Conservation (phyloP, 108 stramenopile species). For the Nitzschia palea region DNA sequence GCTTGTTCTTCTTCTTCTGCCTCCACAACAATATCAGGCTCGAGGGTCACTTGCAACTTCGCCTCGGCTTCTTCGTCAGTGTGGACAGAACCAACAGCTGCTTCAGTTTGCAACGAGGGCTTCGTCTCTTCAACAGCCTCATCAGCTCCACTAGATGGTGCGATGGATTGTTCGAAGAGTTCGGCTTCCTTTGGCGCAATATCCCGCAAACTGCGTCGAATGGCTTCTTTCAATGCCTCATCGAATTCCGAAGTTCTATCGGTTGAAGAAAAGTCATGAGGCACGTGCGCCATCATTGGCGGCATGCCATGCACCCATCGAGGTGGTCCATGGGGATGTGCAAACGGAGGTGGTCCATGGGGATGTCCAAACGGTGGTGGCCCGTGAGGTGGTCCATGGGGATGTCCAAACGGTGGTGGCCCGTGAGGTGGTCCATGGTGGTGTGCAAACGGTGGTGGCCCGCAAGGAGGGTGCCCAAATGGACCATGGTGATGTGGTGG, state of each 20-base stretch:
- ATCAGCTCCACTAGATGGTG: constrained; percentile 2
- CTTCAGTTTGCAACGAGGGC: not conserved
- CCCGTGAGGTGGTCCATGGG: not conserved
- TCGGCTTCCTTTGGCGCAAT: constrained; percentile 14
- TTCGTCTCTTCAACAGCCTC: constrained; percentile 2
- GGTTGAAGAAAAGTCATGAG: not conserved
- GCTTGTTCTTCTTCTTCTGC: not conserved
- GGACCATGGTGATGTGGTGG: not conserved
- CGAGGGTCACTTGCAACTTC: not conserved
- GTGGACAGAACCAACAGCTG: not conserved
- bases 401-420: not conserved
- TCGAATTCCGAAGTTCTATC: constrained; percentile 27
- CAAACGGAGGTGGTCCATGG: constrained; percentile 4
- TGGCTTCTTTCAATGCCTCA: constrained; percentile 52
- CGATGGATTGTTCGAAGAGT: constrained; percentile 5
- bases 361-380: not conserved
- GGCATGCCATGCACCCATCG: not conserved
- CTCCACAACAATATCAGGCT: not conserved
- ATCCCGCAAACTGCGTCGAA: constrained; percentile 57
- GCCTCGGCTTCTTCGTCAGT: not conserved
- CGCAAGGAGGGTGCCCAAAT: no score
- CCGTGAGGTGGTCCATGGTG: not conserved
- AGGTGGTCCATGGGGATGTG: not conserved
- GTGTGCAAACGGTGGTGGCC: not conserved
- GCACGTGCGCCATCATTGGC: not conserved